Percentiles rank a stretch among this genome's conserved stretches.
phyloP scores from a whole-genome alignment of 495 filamentous ascomycete genomes.

The Talaromyces ruber region DNA sequence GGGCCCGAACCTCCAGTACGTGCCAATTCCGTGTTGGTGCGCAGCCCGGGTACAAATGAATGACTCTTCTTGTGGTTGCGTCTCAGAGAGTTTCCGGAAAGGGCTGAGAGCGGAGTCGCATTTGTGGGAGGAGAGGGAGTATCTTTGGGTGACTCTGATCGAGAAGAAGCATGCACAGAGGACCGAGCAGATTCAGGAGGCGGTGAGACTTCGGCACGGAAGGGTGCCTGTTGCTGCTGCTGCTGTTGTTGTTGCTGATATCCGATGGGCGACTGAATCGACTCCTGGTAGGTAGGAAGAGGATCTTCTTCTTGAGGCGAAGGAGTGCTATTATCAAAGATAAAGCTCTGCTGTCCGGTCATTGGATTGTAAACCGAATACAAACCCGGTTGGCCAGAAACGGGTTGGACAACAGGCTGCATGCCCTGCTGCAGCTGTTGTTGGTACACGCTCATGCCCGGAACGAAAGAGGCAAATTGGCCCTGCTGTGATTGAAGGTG shows the following conservation, averaged over 20 bases:
- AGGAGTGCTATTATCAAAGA: conserved; percentile 46
- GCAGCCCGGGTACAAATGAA: conserved; percentile 62
- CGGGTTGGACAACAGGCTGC: conserved; percentile 59
- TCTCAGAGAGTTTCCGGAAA: conserved; percentile 46
- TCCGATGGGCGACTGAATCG: conserved; percentile 32
- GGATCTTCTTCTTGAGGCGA: conserved; percentile 25
- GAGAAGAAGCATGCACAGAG: conserved; percentile 32
- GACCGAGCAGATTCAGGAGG: conserved; percentile 52
- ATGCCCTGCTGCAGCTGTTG: conserved; percentile 68
- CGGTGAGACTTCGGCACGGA: conserved; percentile 72
- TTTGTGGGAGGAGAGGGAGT: conserved; percentile 53
- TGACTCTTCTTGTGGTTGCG: conserved; percentile 85
- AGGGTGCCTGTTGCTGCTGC: conserved; percentile 29
- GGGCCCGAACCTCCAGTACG: conserved; percentile 59
- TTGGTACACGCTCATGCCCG: conserved; percentile 48
- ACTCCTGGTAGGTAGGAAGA: conserved; percentile 23
- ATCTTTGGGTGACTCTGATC: conserved; percentile 60
- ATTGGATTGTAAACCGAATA: conserved; percentile 77
- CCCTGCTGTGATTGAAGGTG: conserved; percentile 9
- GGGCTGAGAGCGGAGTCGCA: conserved; percentile 68
- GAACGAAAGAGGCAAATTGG: conserved; percentile 21
- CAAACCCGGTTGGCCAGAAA: conserved; percentile 62
- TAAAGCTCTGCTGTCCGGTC: conserved; percentile 71
- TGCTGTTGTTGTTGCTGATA: conserved; percentile 20
- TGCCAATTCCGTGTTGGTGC: conserved; percentile 48